These are phyloP conservation scores for Penicillium sp. DNA, from an alignment of 2,329 filamentous ascomycete species.

Conservation along the genomic window DNA sequence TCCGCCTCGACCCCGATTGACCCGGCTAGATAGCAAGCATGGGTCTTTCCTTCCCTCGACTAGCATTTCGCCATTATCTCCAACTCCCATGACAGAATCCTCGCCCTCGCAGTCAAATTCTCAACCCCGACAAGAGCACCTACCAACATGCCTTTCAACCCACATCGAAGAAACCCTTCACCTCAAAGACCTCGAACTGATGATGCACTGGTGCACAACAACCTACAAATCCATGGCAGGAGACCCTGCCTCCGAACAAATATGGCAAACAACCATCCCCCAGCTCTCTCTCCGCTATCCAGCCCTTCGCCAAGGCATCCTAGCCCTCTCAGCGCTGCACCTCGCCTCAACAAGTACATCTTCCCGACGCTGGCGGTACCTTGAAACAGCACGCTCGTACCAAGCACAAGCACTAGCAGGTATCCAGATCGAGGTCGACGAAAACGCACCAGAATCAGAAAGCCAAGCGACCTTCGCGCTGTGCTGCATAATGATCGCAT, in stretches of 20 bases:
- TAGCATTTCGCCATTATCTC: neutral
- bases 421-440: conserved; percentile 21
- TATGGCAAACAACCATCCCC: conserved; percentile 37
- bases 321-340: conserved; percentile 38
- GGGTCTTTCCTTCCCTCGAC: conserved; percentile 11
- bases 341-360: conserved; percentile 23
- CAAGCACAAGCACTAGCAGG: conserved; percentile 27
- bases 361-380: conserved; percentile 24
- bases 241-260: conserved; percentile 22
- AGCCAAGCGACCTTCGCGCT: conserved; percentile 40
- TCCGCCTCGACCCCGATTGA: conserved; percentile 16
- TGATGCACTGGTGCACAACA: conserved; percentile 38
- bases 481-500: conserved; percentile 36
- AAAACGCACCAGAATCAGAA: conserved; percentile 28
- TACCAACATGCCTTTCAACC: neutral
- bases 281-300: conserved; percentile 32
- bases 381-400: conserved; percentile 31
- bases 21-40: conserved; percentile 17
- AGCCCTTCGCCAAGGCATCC: conserved; percentile 37
- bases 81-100: neutral
- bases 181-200: conserved; percentile 36
- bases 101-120: neutral
- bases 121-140: neutral
- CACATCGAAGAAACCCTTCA: conserved; percentile 18
- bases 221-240: conserved; percentile 36